These are phyloP conservation scores for Yarrowia yakushimensis DNA, from an alignment of 805 yeast species.

Conservation along the genomic window DNA sequence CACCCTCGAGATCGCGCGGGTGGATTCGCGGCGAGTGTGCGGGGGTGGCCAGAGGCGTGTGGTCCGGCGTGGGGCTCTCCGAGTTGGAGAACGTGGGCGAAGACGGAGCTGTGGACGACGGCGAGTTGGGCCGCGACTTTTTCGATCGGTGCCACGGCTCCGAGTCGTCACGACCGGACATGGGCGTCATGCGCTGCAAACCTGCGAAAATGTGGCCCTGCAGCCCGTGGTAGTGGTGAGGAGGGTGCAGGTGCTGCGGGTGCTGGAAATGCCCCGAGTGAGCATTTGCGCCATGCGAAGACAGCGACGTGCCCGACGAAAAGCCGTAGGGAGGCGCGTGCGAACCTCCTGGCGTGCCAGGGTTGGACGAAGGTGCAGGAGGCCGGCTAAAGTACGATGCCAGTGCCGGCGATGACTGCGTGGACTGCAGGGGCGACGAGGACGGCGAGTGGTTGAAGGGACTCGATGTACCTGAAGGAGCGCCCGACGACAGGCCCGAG, in stretches of 20 bases:
- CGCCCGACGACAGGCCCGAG: background rate
- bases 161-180: slow-evolving; percentile 24
- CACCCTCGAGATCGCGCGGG: slow-evolving; percentile 39
- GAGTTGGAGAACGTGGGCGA: slow-evolving; percentile 42
- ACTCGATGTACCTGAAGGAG: slow-evolving; percentile 30
- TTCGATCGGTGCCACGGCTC: slow-evolving; percentile 36
- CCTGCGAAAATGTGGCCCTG: slow-evolving; percentile 30
- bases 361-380: slow-evolving; percentile 14
- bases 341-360: slow-evolving; percentile 8
- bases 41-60: slow-evolving; percentile 46
- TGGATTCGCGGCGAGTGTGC: slow-evolving; percentile 45
- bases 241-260: slow-evolving; percentile 20
- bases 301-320: slow-evolving; percentile 7
- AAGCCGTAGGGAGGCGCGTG: slow-evolving; percentile 24
- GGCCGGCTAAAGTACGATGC: slow-evolving; percentile 31
- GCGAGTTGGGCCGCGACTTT: slow-evolving; percentile 43
- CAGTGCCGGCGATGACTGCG: slow-evolving; percentile 32
- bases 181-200: slow-evolving; percentile 35
- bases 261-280: slow-evolving; percentile 16
- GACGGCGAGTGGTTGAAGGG: slow-evolving; percentile 31
- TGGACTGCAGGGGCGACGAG: slow-evolving; percentile 27
- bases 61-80: slow-evolving; percentile 42
- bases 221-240: slow-evolving; percentile 29
- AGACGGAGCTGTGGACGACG: slow-evolving; percentile 44
- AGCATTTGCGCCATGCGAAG: slow-evolving; percentile 1